Base-by-base conservation (phyloP, 2,329 filamentous ascomycete species). In the Ophiostoma ips region DNA sequence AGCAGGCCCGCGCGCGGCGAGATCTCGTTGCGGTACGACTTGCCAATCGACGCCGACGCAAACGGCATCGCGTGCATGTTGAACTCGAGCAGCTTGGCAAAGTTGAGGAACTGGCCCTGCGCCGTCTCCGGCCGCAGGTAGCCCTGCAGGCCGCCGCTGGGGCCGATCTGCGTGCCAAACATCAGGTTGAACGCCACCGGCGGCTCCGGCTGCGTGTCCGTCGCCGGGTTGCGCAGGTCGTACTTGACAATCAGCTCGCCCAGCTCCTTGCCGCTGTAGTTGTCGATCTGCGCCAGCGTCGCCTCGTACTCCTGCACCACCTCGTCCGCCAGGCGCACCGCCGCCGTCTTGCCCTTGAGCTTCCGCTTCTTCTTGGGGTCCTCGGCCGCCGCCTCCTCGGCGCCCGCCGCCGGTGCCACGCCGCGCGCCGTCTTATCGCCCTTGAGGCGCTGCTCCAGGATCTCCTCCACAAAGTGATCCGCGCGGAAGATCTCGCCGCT, bases 11-110 rank as follows among this genome's bases (percentile, higher is more conserved):
- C 79, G 50, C 92, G 80, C 10, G 92, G 92, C 0, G 92, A 95
- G 59, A 98, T 95, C 64, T 98, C 92, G 65, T 98, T 98, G 61
- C 92, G 81, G 77, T 95, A 96, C 2, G 90, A 95, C 69, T 95
- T 95, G 68, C 92, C 92, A 64, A 98, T 94, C 36, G 87, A 94
- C 44, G 92, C 92, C 46, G 90, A 96, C 13, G 92, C 92, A 63
- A 98, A 96, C 24, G 92, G 92, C 85, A 98, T 95, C 59, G 82
- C 75, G 61, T 87, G 80, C 68, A 94, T 86, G 72, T 95, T 96
- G 73, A 89, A 96, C 58, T 95, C 90, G 52, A 96, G 81, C 44
- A 98, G 80, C 72, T 95, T 95, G 59, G 54, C 41, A 66, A 98
- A 98, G 69, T 94, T 95, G 57, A 96, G 72, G 70, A 98, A 98